Percentiles rank a stretch among this genome's conserved stretches.
These are phyloP conservation scores for Nemania bipapillata DNA, from an alignment of 2,329 filamentous ascomycete species.

Conservation along the genomic window DNA sequence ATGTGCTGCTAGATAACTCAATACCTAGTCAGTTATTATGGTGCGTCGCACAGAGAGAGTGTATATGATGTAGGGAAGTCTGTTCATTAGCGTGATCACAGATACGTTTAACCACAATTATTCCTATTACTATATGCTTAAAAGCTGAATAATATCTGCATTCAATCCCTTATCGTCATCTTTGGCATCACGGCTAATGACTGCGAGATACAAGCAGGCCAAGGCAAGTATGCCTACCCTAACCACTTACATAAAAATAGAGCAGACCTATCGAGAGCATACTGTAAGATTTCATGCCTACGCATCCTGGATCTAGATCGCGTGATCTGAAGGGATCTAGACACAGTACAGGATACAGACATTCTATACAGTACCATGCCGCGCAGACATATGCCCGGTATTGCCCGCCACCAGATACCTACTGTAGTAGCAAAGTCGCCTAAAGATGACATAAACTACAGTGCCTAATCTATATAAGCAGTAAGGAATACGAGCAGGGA, in stretches of 20 bases:
- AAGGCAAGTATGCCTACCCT: background rate
- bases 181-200: constrained; percentile 6
- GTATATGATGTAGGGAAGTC: too few species aligned
- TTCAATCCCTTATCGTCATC: background rate
- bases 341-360: background rate
- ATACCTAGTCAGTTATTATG: background rate
- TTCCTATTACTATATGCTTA: too few species aligned
- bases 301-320: constrained; percentile 29
- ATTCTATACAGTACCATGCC: background rate
- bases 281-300: background rate
- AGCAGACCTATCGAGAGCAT: too few species aligned
- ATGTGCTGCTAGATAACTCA: background rate
- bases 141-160: background rate
- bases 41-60: constrained; percentile 13
- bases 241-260: background rate
- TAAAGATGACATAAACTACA: background rate
- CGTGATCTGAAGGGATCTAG: constrained; percentile 19
- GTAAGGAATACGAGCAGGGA: background rate
- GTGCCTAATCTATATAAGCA: too few species aligned
- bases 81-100: too few species aligned
- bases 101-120: too few species aligned
- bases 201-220: background rate
- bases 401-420: background rate
- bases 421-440: background rate
- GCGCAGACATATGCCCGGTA: background rate